Percentiles rank a stretch among this genome's conserved stretches.
Evolutionary conservation across 129 eudicot species (phyloP).

Genomic region (Centaurea solstitialis): DNA sequence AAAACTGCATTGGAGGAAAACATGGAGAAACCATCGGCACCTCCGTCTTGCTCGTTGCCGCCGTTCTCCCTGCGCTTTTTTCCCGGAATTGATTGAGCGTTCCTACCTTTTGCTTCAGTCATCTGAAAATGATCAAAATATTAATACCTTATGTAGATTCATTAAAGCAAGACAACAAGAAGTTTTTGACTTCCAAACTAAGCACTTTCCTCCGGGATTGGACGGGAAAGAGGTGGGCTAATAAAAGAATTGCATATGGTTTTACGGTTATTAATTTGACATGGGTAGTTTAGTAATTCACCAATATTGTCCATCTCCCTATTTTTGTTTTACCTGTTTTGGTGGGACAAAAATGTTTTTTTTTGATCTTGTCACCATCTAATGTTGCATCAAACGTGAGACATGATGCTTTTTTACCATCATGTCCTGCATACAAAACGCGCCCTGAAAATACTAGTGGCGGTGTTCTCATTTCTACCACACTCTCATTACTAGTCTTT

Average conservation of each 20-base stretch:
- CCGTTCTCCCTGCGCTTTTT: slow-evolving; percentile 63
- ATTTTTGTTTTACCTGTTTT: neutral
- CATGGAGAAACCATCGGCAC: slow-evolving; percentile 48
- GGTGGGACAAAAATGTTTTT: neutral
- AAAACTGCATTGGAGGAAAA: slow-evolving; percentile 47
- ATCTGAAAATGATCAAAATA: slow-evolving; percentile 43
- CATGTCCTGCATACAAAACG: neutral
- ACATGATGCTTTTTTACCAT: neutral
- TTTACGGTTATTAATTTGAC: neutral
- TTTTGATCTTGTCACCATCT: neutral
- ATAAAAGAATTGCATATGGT: neutral
- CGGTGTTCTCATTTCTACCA: neutral
- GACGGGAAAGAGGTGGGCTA: neutral
- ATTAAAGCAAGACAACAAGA: slow-evolving; percentile 1
- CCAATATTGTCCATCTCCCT: neutral
- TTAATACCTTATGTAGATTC: slow-evolving; percentile 2
- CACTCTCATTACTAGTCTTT: neutral
- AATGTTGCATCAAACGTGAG: neutral
- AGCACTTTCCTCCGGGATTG: neutral
- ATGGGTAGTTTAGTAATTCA: neutral
- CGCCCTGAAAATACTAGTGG: neutral
- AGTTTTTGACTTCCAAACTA: neutral
- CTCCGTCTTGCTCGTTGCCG: slow-evolving; percentile 43
- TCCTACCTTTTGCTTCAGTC: slow-evolving; percentile 54
- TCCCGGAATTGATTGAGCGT: slow-evolving; percentile 58